Base-by-base conservation (phyloP, 2,329 filamentous ascomycete species). In the Pseudopithomyces maydicus region DNA sequence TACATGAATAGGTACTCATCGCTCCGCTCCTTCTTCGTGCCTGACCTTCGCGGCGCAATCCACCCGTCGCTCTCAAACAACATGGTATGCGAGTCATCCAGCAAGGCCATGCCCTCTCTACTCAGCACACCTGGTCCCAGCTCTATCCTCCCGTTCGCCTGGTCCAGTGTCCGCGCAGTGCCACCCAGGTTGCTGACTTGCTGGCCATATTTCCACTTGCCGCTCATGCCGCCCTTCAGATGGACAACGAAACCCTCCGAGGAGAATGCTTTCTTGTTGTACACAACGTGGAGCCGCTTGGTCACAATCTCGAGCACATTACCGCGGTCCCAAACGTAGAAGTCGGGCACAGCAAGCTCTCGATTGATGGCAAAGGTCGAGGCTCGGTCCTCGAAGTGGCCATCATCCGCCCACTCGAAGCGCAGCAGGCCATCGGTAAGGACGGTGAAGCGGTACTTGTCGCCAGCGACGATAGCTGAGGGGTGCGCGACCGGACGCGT, bases 1-100 rank as follows among this genome's bases (percentile, higher is more conserved):
- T 86, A 88, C 42, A 78, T 76, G 70, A 88, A 88, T 2, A 88
- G 75, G 69, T 88, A 88, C 2, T 82, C 81, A 63, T 88, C 85
- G 22, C 83, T 77, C 2, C 84, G 77, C 41, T 88, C 85, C 19
- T 82, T 77, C 3, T 84, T 78, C 44, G 80, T 76, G 0, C 82
- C 82, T 0, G 76, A 52, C 20, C 64, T 72, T 36, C 84, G 77
- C 1, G 79, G 77, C 0, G 80, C 78, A 17, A 86, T 79, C 64
- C 82, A 86, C 0, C 83, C 82, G 23, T 82, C 67, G 1, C 73
- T 74, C 42, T 83, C 80, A 57, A 87, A 86, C 1, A 87, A 73
- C 82, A 87, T 86, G 0, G 80, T 81, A 15, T 78, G 71, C 46
- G 78, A 80, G 61, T 88, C 85, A 59, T 87, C 83, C 22, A 88